Conservation (phyloP, 2,329 filamentous ascomycete species). For the Chaetoscypha palmicola region DNA sequence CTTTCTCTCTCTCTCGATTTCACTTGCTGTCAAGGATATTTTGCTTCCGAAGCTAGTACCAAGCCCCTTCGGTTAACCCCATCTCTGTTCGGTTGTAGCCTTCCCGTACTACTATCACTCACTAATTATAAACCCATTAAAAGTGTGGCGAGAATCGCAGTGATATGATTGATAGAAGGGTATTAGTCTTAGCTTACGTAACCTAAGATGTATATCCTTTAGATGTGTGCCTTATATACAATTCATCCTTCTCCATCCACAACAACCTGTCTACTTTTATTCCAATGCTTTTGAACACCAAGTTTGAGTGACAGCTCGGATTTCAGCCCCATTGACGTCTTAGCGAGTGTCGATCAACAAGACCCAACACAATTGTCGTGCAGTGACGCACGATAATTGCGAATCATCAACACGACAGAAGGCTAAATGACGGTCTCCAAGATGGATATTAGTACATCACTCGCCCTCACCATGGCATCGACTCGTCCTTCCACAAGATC, state of each 20-base stretch:
- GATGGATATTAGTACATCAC: constrained; percentile 18
- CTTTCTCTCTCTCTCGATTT: background rate
- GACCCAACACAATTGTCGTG: background rate
- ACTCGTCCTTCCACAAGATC: constrained; percentile 7
- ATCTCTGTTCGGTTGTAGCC: background rate
- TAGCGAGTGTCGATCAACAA: constrained; percentile 11
- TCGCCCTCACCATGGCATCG: constrained; percentile 19
- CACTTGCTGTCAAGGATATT: background rate
- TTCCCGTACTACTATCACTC: background rate
- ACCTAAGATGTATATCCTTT: too few relatives aligned
- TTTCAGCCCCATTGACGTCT: constrained; percentile 9
- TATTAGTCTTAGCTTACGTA: too few relatives aligned
- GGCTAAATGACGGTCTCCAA: background rate
- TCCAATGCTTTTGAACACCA: background rate
- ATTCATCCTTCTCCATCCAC: too few relatives aligned
- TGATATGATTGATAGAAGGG: too few relatives aligned
- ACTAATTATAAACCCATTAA: too few relatives aligned
- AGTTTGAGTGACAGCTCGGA: background rate
- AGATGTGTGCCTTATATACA: too few relatives aligned
- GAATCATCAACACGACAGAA: background rate
- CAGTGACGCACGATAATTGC: constrained; percentile 5
- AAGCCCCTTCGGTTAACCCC: background rate
- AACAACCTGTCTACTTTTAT: too few relatives aligned
- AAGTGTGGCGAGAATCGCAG: too few relatives aligned
- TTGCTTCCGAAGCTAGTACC: background rate